phyloP scores from a whole-genome alignment of 2,329 filamentous ascomycete genomes.

The Didymosphaeria variabile region DNA sequence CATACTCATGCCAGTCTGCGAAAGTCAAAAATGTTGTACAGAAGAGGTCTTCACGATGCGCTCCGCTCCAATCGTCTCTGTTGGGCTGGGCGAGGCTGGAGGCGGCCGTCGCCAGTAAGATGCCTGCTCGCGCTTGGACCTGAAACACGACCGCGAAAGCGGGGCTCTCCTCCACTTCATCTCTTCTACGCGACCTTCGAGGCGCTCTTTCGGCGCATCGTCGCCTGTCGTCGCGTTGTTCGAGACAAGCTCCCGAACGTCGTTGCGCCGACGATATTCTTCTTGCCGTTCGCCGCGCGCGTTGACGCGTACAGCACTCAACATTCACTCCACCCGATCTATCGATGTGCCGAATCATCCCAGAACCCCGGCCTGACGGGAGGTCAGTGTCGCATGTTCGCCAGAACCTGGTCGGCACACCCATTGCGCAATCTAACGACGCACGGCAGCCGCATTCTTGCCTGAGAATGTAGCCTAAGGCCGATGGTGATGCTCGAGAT shows the following conservation, averaged over 20 bases:
- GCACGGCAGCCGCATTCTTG: neutral
- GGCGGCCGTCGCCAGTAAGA: slow-evolving; percentile 16
- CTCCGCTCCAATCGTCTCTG: slow-evolving; percentile 34
- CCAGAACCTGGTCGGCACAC: slow-evolving; percentile 11
- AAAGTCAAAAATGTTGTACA: neutral
- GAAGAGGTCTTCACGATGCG: slow-evolving; percentile 26
- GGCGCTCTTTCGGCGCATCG: slow-evolving; percentile 39
- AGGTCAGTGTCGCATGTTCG: slow-evolving; percentile 12
- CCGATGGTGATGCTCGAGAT: slow-evolving; percentile 38
- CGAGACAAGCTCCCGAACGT: slow-evolving; percentile 31
- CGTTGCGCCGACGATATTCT: slow-evolving; percentile 22
- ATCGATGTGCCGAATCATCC: slow-evolving; percentile 1
- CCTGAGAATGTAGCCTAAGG: neutral
- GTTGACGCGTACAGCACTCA: slow-evolving; percentile 28
- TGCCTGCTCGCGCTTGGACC: slow-evolving; percentile 22
- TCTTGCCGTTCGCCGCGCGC: slow-evolving; percentile 23
- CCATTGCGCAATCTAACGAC: slow-evolving; percentile 2
- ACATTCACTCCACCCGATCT: slow-evolving; percentile 6
- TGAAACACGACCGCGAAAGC: slow-evolving; percentile 29
- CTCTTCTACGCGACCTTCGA: slow-evolving; percentile 32
- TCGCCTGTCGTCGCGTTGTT: slow-evolving; percentile 45
- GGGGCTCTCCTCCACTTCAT: slow-evolving; percentile 29
- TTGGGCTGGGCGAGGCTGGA: slow-evolving; percentile 17
- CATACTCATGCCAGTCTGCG: neutral
- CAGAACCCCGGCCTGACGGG: slow-evolving; percentile 9